These are phyloP conservation scores for Lasiosphaeria hispida DNA, from an alignment of 495 filamentous ascomycete genomes.

Conservation along the genomic window DNA sequence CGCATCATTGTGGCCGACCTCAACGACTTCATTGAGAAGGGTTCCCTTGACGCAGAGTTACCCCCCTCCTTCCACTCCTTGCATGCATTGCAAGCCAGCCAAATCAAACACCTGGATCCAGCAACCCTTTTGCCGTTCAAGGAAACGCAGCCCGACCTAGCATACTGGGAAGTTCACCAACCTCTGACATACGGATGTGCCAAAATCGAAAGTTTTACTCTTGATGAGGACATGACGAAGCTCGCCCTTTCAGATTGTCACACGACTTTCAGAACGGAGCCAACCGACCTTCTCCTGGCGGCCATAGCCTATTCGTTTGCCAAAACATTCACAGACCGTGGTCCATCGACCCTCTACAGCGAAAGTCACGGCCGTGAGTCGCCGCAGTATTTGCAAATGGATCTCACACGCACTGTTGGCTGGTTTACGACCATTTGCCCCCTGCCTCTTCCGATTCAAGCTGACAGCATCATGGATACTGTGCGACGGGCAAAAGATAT, in stretches of 20 bases:
- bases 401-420: conserved; percentile 58
- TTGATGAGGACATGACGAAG: conserved; percentile 25
- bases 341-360: conserved; percentile 39
- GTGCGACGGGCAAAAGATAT: conserved; percentile 25
- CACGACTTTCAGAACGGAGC: conserved; percentile 29
- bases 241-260: conserved; percentile 24
- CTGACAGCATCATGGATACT: conserved; percentile 19
- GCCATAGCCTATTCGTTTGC: conserved; percentile 33
- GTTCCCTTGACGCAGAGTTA: conserved; percentile 11
- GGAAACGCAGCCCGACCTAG: conserved; percentile 17
- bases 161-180: conserved; percentile 31
- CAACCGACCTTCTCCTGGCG: conserved; percentile 32
- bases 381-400: conserved; percentile 45
- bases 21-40: conserved; percentile 47
- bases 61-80: conserved; percentile 54
- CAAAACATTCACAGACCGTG: conserved; percentile 39
- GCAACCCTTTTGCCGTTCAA: conserved; percentile 16
- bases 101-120: conserved; percentile 12
- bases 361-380: conserved; percentile 59
- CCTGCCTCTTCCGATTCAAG: conserved; percentile 25
- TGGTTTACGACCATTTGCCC: conserved; percentile 63
- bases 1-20: conserved; percentile 57
- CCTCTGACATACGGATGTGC: conserved; percentile 21
- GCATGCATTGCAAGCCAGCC: conserved; percentile 41
- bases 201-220: conserved; percentile 16